Evolutionary conservation across 1,139 yeast genomes (phyloP), one percentile per base, ranked within the genome.

Genomic region (Scheffersomyces stambukii): DNA sequence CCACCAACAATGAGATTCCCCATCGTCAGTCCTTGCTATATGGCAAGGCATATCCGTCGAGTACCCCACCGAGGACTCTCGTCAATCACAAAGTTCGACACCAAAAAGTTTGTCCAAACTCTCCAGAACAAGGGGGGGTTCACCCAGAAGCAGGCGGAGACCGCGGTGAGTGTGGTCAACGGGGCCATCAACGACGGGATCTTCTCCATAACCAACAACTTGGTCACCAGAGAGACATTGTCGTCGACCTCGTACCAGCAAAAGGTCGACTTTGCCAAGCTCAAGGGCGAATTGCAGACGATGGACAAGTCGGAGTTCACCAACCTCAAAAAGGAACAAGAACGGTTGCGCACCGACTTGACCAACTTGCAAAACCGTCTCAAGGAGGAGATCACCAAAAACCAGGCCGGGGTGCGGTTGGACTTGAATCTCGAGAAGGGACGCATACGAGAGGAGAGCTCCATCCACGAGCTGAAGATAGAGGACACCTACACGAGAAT

Each of bases 351-450:
- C 30, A 81, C 88, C 19, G 96, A 89, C 50, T 64, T 91, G 37
- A 95, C 94, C 45, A 88, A 85, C 51, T 65, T 88, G 50, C 76
- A 89, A 45, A 89, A 85, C 40, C 70, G 82, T 45, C 72, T 91
- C 44, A 81, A 84, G 52, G 97, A 91, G 53, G 96, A 91, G 45
- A 86, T 91, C 33, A 84, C 94, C 27, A 88, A 85, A 54, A 81
- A 86, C 31, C 83, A 84, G 49, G 95, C 96, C 3, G 83, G 91
- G 28, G 96, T 91, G 21, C 68, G 95, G 38, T 67, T 91, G 36
- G 98, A 91, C 55, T 64, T 91, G 46, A 89, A 89, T 45, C 65
- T 91, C 43, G 98, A 91, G 52, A 91, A 89, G 60, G 98, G 97
- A 15, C 70, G 98, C 42, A 88, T 91, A 32, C 75, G 96, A 43